Evolutionary conservation across 1,284 basidiomycete species (phyloP), one percentile per base, ranked within the genome.

Genomic region (Marasmius oreades): DNA sequence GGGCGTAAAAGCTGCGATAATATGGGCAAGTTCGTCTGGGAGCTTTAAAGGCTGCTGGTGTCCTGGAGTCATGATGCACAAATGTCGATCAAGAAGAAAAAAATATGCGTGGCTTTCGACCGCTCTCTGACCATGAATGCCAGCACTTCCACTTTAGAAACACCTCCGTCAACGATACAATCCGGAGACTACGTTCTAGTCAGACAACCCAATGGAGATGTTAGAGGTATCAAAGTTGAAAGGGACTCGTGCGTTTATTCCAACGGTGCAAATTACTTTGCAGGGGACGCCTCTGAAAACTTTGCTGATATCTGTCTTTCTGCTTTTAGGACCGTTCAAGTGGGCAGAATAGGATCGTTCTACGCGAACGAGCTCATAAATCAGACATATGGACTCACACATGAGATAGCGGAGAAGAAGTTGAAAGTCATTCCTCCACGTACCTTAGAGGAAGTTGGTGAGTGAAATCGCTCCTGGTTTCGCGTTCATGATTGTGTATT

Each of bases 311-410:
- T 33, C 2, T 50, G 14, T 50, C 12, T 28, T 50, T 20, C 60
- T 65, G 51, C 62, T 57, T 57, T 2, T 65, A 92, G 90, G 34
- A 81, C 74, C 20, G 67, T 90, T 46, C 78, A 80, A 44, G 72
- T 93, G 18, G 90, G 90, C 61, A 86, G 88, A 68, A 81, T 88
- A 59, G 92, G 92, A 8, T 79, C 81, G 4, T 93, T 94, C 68
- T 67, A 77, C 60, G 78, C 84, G 12, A 82, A 82, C 61, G 82
- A 88, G 47, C 77, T 94, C 36, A 76, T 92, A 42, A 83, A 81
- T 33, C 81, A 90, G 59, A 83, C 85, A 1, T 93, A 86, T 67
- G 92, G 92, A 5, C 72, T 89, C 55, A 82, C 87, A 1, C 90
- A 91, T 66, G 91, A 93, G 66, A 86, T 94, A 54, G 70, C 76